phyloP scores from a whole-genome alignment of 2,329 filamentous ascomycete genomes.

The Mycosphaerella arachidis region DNA sequence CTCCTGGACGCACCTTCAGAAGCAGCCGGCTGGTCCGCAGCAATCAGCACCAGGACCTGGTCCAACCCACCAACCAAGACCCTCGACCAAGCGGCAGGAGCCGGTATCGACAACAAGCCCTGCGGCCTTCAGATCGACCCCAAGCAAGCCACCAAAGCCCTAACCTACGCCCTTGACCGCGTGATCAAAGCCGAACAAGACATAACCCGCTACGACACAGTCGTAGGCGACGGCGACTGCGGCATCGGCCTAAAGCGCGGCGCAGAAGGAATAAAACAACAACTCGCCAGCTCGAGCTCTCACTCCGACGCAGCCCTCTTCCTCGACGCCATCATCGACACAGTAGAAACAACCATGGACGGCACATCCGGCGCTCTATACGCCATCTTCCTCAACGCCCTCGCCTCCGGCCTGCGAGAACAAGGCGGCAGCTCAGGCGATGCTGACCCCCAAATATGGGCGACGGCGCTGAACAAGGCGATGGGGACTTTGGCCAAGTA shows the following conservation, averaged over 20 bases:
- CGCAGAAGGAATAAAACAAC: constrained; percentile 59
- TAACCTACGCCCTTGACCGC: constrained; percentile 54
- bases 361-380: constrained; percentile 73
- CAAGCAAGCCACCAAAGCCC: constrained; percentile 46
- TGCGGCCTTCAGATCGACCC: constrained; percentile 54
- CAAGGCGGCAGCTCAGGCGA: constrained; percentile 39
- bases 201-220: constrained; percentile 66
- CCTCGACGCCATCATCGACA: constrained; percentile 56
- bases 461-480: constrained; percentile 66
- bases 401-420: constrained; percentile 63
- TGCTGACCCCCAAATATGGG: constrained; percentile 51
- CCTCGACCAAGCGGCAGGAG: constrained; percentile 35
- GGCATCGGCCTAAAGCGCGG: constrained; percentile 81
- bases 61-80: constrained; percentile 39
- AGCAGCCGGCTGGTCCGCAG: constrained; percentile 62
- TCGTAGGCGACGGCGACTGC: constrained; percentile 87
- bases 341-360: constrained; percentile 68
- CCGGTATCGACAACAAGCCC: constrained; percentile 44
- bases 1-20: constrained; percentile 65
- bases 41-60: constrained; percentile 57
- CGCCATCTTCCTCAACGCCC: constrained; percentile 85
- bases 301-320: constrained; percentile 54
- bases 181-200: constrained; percentile 62
- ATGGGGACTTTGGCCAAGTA: constrained; percentile 70
- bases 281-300: constrained; percentile 39